Percentiles rank a stretch among this genome's conserved stretches.
These are phyloP conservation scores for Moelleriella libera DNA, from an alignment of 2,329 filamentous ascomycete genomes.

Conservation along the genomic window DNA sequence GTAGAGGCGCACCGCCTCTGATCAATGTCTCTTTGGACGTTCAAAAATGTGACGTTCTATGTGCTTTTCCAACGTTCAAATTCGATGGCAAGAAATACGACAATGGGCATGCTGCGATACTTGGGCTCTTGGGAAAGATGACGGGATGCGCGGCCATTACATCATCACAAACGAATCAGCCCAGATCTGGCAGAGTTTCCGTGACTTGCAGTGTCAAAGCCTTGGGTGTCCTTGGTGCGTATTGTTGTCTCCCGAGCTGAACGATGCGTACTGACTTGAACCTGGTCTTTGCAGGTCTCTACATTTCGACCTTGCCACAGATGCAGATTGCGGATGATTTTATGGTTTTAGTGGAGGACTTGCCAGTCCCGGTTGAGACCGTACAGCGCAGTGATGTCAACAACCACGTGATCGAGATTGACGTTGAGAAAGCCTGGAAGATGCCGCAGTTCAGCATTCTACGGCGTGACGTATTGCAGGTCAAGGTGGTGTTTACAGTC, in stretches of 20 bases:
- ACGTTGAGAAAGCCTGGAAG: slow-evolving; percentile 65
- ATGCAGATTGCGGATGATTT: slow-evolving; percentile 51
- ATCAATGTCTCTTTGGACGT: slow-evolving; percentile 48
- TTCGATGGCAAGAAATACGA: slow-evolving; percentile 30
- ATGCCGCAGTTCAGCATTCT: slow-evolving; percentile 54
- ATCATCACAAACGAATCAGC: slow-evolving; percentile 40
- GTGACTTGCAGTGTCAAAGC: slow-evolving; percentile 65
- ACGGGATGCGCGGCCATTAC: slow-evolving; percentile 70
- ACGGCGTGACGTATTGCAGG: slow-evolving; percentile 68
- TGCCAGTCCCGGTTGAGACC: slow-evolving; percentile 51
- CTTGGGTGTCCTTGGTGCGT: slow-evolving; percentile 55
- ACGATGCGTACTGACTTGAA: neutral
- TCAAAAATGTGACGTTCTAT: slow-evolving; percentile 68
- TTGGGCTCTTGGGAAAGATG: slow-evolving; percentile 82
- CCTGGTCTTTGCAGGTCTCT: slow-evolving; percentile 39
- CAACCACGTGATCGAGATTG: slow-evolving; percentile 56
- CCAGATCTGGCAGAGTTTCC: slow-evolving; percentile 41
- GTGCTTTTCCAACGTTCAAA: slow-evolving; percentile 50
- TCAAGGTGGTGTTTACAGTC: slow-evolving; percentile 34
- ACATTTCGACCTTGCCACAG: slow-evolving; percentile 53
- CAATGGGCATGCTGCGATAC: slow-evolving; percentile 43
- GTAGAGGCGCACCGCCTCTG: slow-evolving; percentile 28
- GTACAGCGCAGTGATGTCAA: slow-evolving; percentile 43
- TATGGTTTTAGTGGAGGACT: slow-evolving; percentile 60
- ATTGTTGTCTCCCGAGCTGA: neutral